phyloP scores from a whole-genome alignment of 2,329 filamentous ascomycete species.

The Trichoderma afroharzianum region DNA sequence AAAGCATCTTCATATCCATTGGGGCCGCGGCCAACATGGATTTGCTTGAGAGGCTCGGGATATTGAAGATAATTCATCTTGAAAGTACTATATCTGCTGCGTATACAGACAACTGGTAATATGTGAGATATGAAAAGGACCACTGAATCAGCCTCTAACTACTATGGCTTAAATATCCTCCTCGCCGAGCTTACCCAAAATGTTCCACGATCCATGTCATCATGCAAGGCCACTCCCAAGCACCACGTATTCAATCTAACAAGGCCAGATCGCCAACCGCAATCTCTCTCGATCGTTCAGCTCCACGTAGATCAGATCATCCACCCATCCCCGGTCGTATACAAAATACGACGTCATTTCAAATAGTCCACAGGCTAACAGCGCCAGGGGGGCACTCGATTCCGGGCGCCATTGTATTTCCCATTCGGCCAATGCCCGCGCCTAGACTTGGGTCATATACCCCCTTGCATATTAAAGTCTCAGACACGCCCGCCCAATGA shows the following conservation, averaged over 20 bases:
- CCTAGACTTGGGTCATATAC: not conserved
- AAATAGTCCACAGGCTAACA: not conserved
- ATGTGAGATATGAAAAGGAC: not conserved
- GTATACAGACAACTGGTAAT: not conserved
- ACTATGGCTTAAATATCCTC: not conserved
- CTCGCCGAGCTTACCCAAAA: not conserved
- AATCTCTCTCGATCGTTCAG: not conserved
- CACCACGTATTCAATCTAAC: not conserved
- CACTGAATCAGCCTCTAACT: not conserved
- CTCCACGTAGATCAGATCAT: not conserved
- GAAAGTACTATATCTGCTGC: not conserved
- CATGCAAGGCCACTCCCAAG: not conserved
- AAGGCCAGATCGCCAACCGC: not conserved
- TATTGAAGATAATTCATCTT: not conserved
- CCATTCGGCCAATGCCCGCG: not conserved
- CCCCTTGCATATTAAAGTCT: not conserved
- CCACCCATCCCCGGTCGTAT: not conserved
- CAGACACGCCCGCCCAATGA: not conserved
- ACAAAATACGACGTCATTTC: not conserved
- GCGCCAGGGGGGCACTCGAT: not conserved
- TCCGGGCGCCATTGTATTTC: not conserved
- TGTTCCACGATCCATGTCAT: not conserved
- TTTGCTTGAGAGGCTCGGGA: slow-evolving; percentile 20
- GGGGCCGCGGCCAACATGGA: slow-evolving; percentile 19
- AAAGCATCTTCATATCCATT: slow-evolving; percentile 15